Percentiles rank a stretch among this genome's conserved stretches.
Conservation (phyloP, 371 early-diverging fungal genomes). For the Mucor plumbeus region DNA sequence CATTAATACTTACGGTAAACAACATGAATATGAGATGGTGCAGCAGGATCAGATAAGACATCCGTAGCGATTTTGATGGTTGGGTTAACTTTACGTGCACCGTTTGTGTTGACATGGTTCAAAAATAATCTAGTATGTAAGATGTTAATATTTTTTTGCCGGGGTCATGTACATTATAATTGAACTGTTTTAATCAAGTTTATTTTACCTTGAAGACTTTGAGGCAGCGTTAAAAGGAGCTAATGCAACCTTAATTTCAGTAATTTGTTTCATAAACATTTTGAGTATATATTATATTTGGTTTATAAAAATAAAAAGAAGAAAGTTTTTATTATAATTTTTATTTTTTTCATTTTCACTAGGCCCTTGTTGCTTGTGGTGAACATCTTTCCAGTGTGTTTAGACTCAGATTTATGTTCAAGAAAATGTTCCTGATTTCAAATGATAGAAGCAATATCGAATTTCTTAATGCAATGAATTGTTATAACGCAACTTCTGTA, state of each 20-base stretch:
- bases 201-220: conserved; percentile 50
- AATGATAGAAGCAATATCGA: too few species aligned
- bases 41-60: conserved; percentile 53
- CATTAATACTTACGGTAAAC: conserved; percentile 55
- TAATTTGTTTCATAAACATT: conserved; percentile 55
- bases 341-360: too few species aligned
- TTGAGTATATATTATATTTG: neutral
- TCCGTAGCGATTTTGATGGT: conserved; percentile 57
- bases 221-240: conserved; percentile 52
- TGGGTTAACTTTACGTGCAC: conserved; percentile 57
- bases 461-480: too few species aligned
- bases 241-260: conserved; percentile 53
- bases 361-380: too few species aligned
- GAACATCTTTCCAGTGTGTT: too few species aligned
- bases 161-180: neutral
- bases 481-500: too few species aligned
- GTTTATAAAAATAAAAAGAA: too few species aligned
- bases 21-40: conserved; percentile 53
- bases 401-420: too few species aligned
- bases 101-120: conserved; percentile 60
- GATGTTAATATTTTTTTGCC: neutral
- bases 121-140: conserved; percentile 55
- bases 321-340: too few species aligned
- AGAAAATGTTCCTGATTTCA: too few species aligned
- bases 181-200: neutral